Evolutionary conservation across 768 basidiomycete species (phyloP).

Genomic region (Terana coerulea): DNA sequence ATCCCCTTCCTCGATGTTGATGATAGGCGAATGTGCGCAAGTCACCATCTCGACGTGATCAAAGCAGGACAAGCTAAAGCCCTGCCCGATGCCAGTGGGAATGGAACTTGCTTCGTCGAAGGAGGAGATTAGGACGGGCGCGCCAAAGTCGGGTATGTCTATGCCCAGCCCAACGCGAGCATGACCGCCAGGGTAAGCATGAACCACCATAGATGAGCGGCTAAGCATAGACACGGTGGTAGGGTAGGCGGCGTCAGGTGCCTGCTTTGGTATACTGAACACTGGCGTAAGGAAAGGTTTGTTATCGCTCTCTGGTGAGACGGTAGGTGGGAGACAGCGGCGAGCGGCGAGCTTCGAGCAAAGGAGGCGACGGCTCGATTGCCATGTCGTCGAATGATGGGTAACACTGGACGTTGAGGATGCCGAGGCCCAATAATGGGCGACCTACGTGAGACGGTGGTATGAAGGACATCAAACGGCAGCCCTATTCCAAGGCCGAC

Average conservation of each 20-base stretch:
- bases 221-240: not conserved
- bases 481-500: conserved; percentile 1
- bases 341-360: conserved; percentile 3
- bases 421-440: conserved; percentile 1
- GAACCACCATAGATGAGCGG: not conserved
- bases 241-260: not conserved
- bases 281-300: conserved; percentile 3
- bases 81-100: not conserved
- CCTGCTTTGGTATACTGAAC: not conserved
- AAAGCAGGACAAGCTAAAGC: not conserved
- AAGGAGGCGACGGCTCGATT: conserved; percentile 4
- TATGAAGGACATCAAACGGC: not conserved
- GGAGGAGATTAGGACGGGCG: not conserved
- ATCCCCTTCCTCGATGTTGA: not conserved
- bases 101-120: not conserved
- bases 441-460: not conserved
- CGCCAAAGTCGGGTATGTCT: not conserved
- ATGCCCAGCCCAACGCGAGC: not conserved
- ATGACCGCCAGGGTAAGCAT: not conserved
- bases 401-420: conserved; percentile 2
- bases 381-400: not conserved
- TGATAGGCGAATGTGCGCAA: not conserved
- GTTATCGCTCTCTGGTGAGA: not conserved
- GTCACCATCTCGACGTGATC: not conserved
- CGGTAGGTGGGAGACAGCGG: conserved; percentile 18